Evolutionary conservation across 2,329 filamentous ascomycete species (phyloP), one percentile per base, ranked within the genome.

Genomic region (Gnomoniopsis sp.): DNA sequence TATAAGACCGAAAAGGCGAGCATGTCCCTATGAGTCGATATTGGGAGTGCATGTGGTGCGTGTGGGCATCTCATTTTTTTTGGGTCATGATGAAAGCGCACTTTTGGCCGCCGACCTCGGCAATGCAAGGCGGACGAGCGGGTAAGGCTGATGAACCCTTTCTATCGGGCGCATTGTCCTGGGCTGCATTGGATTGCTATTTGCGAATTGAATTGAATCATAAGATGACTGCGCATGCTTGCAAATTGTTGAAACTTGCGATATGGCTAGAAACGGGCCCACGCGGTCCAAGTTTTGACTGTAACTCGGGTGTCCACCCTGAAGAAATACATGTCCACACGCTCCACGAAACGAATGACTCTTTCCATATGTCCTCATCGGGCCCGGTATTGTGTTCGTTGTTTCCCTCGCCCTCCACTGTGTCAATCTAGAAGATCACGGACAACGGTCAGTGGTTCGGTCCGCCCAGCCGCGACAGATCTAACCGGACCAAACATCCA

Each of bases 91-190:
- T 41, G 36, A 15, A n/a, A n/a, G 36, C 17, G 36, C 36, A 14
- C 17, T 15, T 41, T 6, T 41, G 41, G 19, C 52, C 38, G 56
- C 59, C 59, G 59, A 59, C 59, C 56, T 61, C 59, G 59, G 59
- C 59, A 61, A 49, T 33, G 46, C 59, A 49, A 23, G 11, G 47
- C 56, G 56, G 53, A 43, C 56, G 59, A 59, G 49, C 52, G 53
- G 56, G 56, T 56, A 59, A 56, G 56, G 56, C 53, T 59, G 56
- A 48, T 33, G 44, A 38, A 6, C n/a, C 54, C 51, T 48, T 50
- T 55, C n/a, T 43, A 41, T 53, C 59, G 55, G 57, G 19, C 26
- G 26, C 43, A 33, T 52, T 19, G 30, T 22, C 49, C 54, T 60
- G 53, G 53, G 53, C 38, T 41, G 38, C 38, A 41, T 51, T 41